Conservation (phyloP, 768 basidiomycete genomes). For the Xerocomus potaroensis region DNA sequence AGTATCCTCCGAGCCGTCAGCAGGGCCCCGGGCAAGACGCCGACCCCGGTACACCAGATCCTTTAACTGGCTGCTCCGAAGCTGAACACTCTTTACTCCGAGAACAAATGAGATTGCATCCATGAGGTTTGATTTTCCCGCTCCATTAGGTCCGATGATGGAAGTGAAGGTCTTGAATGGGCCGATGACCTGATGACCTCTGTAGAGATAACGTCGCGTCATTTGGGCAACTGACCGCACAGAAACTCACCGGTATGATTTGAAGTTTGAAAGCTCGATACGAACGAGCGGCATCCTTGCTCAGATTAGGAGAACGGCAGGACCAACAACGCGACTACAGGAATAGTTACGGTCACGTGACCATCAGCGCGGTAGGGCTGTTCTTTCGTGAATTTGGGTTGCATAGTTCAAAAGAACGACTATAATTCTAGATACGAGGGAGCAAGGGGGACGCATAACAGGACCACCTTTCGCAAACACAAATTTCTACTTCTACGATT, state of each 20-base stretch:
- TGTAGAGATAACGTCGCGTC: conserved; percentile 24
- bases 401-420: conserved; percentile 10
- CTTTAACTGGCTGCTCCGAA: conserved; percentile 89
- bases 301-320: conserved; percentile 19
- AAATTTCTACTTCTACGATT: not conserved
- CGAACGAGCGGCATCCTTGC: conserved; percentile 68
- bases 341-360: conserved; percentile 21
- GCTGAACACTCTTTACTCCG: conserved; percentile 89
- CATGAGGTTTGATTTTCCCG: conserved; percentile 99
- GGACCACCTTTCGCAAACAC: not conserved
- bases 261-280: conserved; percentile 95
- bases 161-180: conserved; percentile 94
- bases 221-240: not conserved
- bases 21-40: conserved; percentile 51
- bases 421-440: not conserved
- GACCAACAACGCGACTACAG: conserved; percentile 22
- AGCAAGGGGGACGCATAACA: not conserved
- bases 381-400: not conserved
- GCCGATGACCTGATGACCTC: conserved; percentile 81
- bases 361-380: too few species aligned
- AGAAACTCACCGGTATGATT: conserved; percentile 72
- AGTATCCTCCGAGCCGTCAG: conserved; percentile 40
- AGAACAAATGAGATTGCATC: conserved; percentile 99
- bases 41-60: conserved; percentile 96
- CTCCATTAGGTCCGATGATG: conserved; percentile 97